Evolutionary conservation across 257 asterid genomes (phyloP).

Genomic region (Eustoma russellianum): DNA sequence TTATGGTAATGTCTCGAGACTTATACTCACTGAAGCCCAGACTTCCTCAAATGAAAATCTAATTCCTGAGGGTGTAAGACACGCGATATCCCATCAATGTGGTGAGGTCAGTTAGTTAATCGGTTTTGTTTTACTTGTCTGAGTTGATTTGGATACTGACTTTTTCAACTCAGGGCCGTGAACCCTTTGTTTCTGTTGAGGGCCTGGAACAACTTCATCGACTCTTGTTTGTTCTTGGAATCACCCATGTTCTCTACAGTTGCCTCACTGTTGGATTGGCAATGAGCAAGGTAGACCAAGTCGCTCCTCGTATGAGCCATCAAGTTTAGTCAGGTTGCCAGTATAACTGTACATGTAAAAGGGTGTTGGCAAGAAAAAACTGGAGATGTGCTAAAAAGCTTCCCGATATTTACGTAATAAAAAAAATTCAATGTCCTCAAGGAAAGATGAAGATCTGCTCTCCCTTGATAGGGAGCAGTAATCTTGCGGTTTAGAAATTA

Average conservation of each 20-base stretch:
- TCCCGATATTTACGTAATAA: neutral
- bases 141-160: neutral
- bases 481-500: neutral
- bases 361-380: neutral
- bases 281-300: conserved; percentile 72
- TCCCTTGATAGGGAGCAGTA: too few species aligned
- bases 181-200: conserved; percentile 81
- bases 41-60: conserved; percentile 29
- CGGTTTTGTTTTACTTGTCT: neutral
- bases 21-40: conserved; percentile 16
- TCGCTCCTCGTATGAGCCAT: too few species aligned
- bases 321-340: too few species aligned
- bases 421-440: neutral
- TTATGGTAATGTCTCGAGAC: conserved; percentile 25
- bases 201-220: conserved; percentile 87
- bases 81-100: conserved; percentile 41
- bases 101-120: conserved; percentile 42
- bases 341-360: neutral
- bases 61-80: conserved; percentile 26
- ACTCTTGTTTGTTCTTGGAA: conserved; percentile 80
- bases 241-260: conserved; percentile 73
- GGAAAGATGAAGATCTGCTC: neutral
- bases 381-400: neutral
- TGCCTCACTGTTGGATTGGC: conserved; percentile 66
- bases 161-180: conserved; percentile 47